Evolutionary conservation across 139 green algal species (phyloP).

Genomic region (Chlorella sp.): DNA sequence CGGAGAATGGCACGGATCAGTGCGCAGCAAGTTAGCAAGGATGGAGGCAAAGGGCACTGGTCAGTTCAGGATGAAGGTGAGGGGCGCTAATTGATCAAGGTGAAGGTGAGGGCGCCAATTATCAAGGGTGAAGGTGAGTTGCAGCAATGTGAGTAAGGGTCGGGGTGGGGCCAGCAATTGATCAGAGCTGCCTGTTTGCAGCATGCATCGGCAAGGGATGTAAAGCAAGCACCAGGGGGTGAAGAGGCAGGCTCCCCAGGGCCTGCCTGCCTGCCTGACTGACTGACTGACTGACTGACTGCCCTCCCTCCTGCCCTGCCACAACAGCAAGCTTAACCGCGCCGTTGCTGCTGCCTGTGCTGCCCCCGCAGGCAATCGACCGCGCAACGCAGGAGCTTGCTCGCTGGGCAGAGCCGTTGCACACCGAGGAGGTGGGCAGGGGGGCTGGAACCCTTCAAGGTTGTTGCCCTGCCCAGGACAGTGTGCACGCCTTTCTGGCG

Average conservation of each 20-base stretch:
- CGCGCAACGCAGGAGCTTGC: conserved; percentile 9
- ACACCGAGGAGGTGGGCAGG: conserved; percentile 7
- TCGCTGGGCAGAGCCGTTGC: conserved; percentile 34
- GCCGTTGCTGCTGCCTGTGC: not conserved
- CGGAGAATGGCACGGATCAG: no score
- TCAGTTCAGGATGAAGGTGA: no score
- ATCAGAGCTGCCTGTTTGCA: not conserved
- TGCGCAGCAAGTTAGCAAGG: no score
- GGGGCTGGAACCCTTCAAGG: not conserved
- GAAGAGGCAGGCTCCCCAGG: not conserved
- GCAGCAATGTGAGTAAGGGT: no score
- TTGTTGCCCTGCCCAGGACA: not conserved
- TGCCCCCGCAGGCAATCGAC: conserved; percentile 29
- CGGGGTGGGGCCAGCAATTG: no score
- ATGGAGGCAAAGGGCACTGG: no score
- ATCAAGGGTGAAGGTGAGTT: no score
- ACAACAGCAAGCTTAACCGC: no score
- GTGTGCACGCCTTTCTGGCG: not conserved
- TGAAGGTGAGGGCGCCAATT: no score
- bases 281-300: not conserved
- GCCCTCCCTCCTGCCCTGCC: not conserved
- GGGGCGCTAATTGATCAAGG: no score
- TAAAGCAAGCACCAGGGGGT: not conserved
- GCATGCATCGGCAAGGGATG: no score
- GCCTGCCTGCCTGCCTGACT: not conserved